Evolutionary conservation across 345 rosid species (phyloP).

Genomic region (Salix dunnii): DNA sequence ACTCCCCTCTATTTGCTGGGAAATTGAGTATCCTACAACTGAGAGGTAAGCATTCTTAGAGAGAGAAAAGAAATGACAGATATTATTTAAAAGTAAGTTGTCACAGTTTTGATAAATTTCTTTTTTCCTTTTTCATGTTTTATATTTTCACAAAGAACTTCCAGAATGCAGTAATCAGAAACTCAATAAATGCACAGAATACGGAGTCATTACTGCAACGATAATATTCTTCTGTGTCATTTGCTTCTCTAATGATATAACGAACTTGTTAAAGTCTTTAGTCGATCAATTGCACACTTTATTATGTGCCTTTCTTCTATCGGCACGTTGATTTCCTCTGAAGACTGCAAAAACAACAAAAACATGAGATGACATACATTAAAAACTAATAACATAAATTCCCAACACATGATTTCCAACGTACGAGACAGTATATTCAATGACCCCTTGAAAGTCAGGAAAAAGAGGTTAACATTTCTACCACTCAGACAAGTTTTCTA

Average conservation of each 20-base stretch:
- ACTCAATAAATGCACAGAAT: not conserved
- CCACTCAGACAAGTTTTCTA: not conserved
- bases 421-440: not conserved
- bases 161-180: not conserved
- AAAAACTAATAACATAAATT: not conserved
- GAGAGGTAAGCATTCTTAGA: not conserved
- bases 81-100: not conserved
- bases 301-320: slow-evolving; percentile 56
- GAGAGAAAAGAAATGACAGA: too few species aligned
- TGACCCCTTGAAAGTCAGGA: not conserved
- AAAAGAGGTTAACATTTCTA: not conserved
- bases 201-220: not conserved
- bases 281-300: slow-evolving; percentile 37
- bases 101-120: not conserved
- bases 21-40: not conserved
- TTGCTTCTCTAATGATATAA: not conserved
- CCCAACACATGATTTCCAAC: not conserved
- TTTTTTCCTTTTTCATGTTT: not conserved
- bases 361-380: slow-evolving; percentile 10
- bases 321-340: slow-evolving; percentile 37
- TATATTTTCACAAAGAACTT: not conserved
- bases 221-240: too few species aligned
- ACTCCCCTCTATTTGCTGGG: not conserved
- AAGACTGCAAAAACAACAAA: slow-evolving; percentile 37
- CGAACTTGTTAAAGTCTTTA: slow-evolving; percentile 14